Conservation (phyloP, 106 monocot species). For the Triglochin maritima region DNA sequence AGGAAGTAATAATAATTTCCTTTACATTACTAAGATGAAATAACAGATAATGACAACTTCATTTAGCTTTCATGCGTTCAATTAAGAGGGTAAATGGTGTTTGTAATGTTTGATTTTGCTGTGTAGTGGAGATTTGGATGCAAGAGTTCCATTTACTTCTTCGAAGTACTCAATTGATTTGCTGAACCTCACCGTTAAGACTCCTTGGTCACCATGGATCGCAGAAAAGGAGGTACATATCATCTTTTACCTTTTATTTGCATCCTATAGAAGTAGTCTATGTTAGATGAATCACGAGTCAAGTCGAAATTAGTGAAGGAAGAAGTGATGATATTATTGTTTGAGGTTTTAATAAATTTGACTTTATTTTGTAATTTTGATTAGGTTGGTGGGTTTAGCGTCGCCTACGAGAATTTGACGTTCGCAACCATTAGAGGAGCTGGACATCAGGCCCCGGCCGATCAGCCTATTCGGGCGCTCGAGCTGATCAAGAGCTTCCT, state of each 20-base stretch:
- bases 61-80: background rate
- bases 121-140: conserved; percentile 30
- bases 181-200: conserved; percentile 4
- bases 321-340: too few relatives aligned
- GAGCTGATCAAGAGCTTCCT: conserved; percentile 26
- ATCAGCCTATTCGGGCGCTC: conserved; percentile 22
- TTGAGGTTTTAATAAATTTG: background rate
- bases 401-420: conserved; percentile 9
- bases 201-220: conserved; percentile 3
- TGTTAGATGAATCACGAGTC: background rate
- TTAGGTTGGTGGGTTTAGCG: conserved; percentile 11
- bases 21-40: too few relatives aligned
- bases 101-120: background rate
- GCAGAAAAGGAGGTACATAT: conserved; percentile 1
- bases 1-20: too few relatives aligned
- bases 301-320: background rate
- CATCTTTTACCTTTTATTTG: background rate
- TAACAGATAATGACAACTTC: background rate
- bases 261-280: background rate
- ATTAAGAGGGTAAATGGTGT: background rate
- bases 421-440: conserved; percentile 17
- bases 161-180: conserved; percentile 2
- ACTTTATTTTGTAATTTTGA: background rate
- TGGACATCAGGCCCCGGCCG: conserved; percentile 21
- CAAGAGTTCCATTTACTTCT: conserved; percentile 15